A percentile compares a stretch with the other conserved stretches of the same genome.
These are phyloP conservation scores for Termitomyces sp. DNA, from an alignment of 768 basidiomycete genomes.

Conservation along the genomic window DNA sequence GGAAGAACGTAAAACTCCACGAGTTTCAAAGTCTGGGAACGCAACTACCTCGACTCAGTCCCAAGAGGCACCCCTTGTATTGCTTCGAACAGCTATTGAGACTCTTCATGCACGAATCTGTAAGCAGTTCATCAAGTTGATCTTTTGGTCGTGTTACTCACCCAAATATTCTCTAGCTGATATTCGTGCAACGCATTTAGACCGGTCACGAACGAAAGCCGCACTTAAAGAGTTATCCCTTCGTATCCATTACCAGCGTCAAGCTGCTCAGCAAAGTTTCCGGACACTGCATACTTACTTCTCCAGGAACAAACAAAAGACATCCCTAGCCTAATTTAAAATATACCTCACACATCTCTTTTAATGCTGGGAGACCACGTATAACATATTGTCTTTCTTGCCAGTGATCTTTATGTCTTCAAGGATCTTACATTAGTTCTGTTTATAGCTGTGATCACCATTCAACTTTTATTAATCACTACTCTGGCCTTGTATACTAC, in stretches of 20 bases:
- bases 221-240: constrained; percentile 58
- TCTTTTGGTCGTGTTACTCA: background rate
- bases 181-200: constrained; percentile 67
- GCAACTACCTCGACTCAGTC: constrained; percentile 19
- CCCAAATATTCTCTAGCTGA: constrained; percentile 41
- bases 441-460: background rate
- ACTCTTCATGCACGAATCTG: constrained; percentile 55
- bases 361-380: background rate
- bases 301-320: constrained; percentile 9
- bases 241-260: constrained; percentile 59
- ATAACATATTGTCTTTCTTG: background rate
- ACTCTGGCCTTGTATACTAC: background rate
- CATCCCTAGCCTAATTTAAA: background rate
- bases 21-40: constrained; percentile 10
- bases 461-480: background rate
- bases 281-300: constrained; percentile 14
- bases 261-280: constrained; percentile 13
- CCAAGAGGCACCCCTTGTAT: constrained; percentile 37
- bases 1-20: constrained; percentile 31
- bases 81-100: constrained; percentile 43
- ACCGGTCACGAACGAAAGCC: constrained; percentile 70
- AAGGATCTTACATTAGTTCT: background rate
- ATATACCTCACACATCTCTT: background rate
- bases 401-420: background rate
- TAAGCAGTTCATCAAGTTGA: constrained; percentile 24